Conservation (phyloP, 139 green algal species). For the Micractinium sp. region DNA sequence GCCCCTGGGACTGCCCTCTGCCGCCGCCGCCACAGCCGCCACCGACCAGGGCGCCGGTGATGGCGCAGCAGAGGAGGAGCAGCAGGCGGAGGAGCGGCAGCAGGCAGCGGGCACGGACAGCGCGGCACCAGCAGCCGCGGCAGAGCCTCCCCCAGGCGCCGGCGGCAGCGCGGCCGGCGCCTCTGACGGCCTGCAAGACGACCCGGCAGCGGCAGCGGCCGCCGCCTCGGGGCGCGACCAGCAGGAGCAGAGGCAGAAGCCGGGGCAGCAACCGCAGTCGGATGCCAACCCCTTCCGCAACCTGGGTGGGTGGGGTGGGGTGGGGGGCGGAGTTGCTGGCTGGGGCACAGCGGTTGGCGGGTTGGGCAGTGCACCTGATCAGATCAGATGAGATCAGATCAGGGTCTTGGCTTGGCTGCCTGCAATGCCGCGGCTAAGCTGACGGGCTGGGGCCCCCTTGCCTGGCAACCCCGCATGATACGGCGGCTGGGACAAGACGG, state of each 20-base stretch:
- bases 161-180: conserved; percentile 36
- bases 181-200: conserved; percentile 29
- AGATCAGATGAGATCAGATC: background rate
- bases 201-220: conserved; percentile 6
- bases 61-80: conserved; percentile 24
- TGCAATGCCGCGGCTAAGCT: background rate
- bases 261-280: conserved; percentile 12
- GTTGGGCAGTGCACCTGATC: background rate
- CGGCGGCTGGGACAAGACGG: background rate
- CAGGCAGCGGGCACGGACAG: background rate
- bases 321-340: no score
- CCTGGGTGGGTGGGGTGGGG: conserved; percentile 29
- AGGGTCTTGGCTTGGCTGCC: background rate
- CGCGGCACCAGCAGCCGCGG: background rate
- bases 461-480: background rate
- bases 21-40: conserved; percentile 36
- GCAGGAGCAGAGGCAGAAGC: background rate
- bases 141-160: conserved; percentile 26
- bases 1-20: conserved; percentile 56
- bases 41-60: conserved; percentile 38
- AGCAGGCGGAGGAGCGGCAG: conserved; percentile 40
- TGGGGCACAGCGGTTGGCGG: background rate
- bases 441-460: background rate
- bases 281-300: conserved; percentile 80
- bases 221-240: background rate